Conservation (phyloP, 2,329 filamentous ascomycete species). For the Fusarium sp. region DNA sequence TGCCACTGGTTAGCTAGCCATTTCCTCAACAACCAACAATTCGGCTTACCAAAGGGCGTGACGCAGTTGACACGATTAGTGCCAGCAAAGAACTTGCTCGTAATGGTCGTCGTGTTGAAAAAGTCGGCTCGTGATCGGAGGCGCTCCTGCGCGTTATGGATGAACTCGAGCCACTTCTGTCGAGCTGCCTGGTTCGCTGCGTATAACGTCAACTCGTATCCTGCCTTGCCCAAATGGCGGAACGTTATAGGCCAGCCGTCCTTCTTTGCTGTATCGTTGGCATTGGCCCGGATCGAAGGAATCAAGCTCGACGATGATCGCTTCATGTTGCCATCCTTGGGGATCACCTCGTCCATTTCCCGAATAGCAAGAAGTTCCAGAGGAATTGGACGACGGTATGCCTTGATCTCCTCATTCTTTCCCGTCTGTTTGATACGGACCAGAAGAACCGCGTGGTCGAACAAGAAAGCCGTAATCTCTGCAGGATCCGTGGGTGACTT, state of each 20-base stretch:
- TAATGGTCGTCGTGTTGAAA: slow-evolving; percentile 79
- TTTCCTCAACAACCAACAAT: slow-evolving; percentile 4
- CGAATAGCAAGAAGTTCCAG: slow-evolving; percentile 92
- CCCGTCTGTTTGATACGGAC: slow-evolving; percentile 92
- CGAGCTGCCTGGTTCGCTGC: slow-evolving; percentile 87
- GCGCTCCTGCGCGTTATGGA: slow-evolving; percentile 89
- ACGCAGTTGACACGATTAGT: slow-evolving; percentile 93
- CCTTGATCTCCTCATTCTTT: slow-evolving; percentile 94
- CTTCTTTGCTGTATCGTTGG: slow-evolving; percentile 67
- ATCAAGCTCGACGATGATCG: slow-evolving; percentile 89
- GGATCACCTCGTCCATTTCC: slow-evolving; percentile 97
- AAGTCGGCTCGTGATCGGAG: slow-evolving; percentile 90
- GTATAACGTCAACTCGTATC: slow-evolving; percentile 91
- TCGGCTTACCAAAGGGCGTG: slow-evolving; percentile 82
- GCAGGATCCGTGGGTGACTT: slow-evolving; percentile 89
- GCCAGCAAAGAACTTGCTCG: slow-evolving; percentile 69
- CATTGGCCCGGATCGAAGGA: slow-evolving; percentile 62
- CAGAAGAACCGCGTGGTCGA: slow-evolving; percentile 94
- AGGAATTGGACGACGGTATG: slow-evolving; percentile 93
- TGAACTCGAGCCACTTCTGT: slow-evolving; percentile 97
- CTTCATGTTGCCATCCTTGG: slow-evolving; percentile 82
- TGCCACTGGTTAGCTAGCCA: slow-evolving; percentile 50
- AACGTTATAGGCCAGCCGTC: slow-evolving; percentile 97
- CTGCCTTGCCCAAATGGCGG: slow-evolving; percentile 93
- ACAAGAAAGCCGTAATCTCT: slow-evolving; percentile 94